Base-by-base conservation (phyloP, 192 early-diverging fungal species). In the Ambispora gerdemannii region DNA sequence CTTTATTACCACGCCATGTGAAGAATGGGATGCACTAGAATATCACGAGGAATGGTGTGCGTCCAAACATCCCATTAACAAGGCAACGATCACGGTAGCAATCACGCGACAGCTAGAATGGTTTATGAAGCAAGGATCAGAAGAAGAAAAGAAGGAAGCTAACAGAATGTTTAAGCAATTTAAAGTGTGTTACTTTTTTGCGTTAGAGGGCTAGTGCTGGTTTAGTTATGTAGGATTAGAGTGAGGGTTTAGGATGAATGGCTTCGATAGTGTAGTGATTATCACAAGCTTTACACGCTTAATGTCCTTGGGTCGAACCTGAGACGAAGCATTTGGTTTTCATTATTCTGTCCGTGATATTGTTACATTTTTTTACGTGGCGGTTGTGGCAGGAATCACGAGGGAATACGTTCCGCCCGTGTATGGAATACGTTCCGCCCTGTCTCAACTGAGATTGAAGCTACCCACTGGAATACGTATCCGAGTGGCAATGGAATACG, bases 121-220 rank as follows among this genome's bases (percentile, higher is more conserved):
- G 22, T 1, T 68, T 55, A 68, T 55, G 24, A 56, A 55, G 22
- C 8, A 53, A 17, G 52, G 67, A 35, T 56, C 67, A 56, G 64
- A 51, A 66, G 49, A 66, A 51, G 64, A 66, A 66, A 66, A 20
- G n/a, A 66, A 66, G 28, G 49, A 50, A 66, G 30, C 64, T 66
- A 19, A 66, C 3, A 66, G 63, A n/a, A 66, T 66, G 49, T 66
- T 66, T 7, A 15, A 32, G 49, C 28, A 66, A 66, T 51, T 50
- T 66, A 66, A 66, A 8, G 49, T 50, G 28, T 47, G 49, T 66
- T 47, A 4, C 1, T 66, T 66, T 50, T 66, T 66, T 20, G 4
- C 2, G 28, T 47, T 47, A 30, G 25, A 50, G 64, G 28, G 63
- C 13, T 58, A 58, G 4, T 20, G 55, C 24, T 58, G n/a, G 3